phyloP scores from a whole-genome alignment of 2,329 filamentous ascomycete genomes.

The Alternaria sp. region DNA sequence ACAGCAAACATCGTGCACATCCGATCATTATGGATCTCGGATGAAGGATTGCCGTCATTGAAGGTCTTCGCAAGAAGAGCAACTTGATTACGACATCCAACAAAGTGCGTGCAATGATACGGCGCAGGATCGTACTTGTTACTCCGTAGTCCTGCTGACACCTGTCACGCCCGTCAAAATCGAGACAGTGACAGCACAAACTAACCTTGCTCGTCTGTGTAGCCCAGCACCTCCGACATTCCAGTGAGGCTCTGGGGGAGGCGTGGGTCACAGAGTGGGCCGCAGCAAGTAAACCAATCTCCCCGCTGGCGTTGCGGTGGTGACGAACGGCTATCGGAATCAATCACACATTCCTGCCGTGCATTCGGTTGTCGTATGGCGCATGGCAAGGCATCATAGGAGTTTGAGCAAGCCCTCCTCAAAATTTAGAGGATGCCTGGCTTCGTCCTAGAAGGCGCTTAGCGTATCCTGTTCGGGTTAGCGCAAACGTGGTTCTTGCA shows the following conservation, averaged over 20 bases:
- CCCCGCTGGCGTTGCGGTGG: slow-evolving; percentile 19
- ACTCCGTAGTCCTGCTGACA: slow-evolving; percentile 18
- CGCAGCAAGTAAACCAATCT: slow-evolving; percentile 18
- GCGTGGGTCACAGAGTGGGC: slow-evolving; percentile 15
- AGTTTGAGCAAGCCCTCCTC: slow-evolving; percentile 42
- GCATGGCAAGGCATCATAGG: slow-evolving; percentile 45
- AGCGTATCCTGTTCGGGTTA: slow-evolving; percentile 28
- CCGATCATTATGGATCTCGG: not conserved
- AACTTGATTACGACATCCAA: not conserved
- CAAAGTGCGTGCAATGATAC: slow-evolving; percentile 18
- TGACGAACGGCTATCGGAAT: slow-evolving; percentile 25
- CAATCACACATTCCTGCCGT: slow-evolving; percentile 35
- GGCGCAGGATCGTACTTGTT: slow-evolving; percentile 15
- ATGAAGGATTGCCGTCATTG: slow-evolving; percentile 5
- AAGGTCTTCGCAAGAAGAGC: slow-evolving; percentile 13
- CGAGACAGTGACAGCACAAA: slow-evolving; percentile 15
- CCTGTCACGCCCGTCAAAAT: slow-evolving; percentile 27
- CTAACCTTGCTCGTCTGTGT: slow-evolving; percentile 11
- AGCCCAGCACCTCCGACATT: not conserved
- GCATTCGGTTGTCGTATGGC: slow-evolving; percentile 35
- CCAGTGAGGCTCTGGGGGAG: slow-evolving; percentile 15
- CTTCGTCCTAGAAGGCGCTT: not conserved
- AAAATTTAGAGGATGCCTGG: slow-evolving; percentile 28
- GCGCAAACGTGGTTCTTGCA: slow-evolving; percentile 29
- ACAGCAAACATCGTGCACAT: slow-evolving; percentile 1